Conservation (phyloP, 208 protist genomes). For the Leptomonas seymouri region DNA sequence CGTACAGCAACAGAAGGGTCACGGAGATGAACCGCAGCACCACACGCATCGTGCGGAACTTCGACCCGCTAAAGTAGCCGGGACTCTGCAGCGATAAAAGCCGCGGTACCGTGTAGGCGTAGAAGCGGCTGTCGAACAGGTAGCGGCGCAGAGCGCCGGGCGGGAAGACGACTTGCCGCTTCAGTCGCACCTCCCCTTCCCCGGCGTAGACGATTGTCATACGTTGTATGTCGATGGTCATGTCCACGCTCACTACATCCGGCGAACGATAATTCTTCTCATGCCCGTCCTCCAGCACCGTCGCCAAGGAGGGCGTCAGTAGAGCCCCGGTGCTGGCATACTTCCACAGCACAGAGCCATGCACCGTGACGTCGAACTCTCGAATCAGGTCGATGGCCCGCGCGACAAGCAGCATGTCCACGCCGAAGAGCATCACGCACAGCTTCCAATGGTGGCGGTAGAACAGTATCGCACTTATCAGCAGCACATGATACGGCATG, state of each 20-base stretch:
- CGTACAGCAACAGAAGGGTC: constrained; percentile 52
- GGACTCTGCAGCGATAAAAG: constrained; percentile 74
- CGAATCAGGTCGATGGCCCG: constrained; percentile 73
- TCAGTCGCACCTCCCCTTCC: constrained; percentile 29
- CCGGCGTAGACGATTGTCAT: constrained; percentile 59
- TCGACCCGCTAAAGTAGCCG: constrained; percentile 55
- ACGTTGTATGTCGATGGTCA: constrained; percentile 59
- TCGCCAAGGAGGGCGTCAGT: constrained; percentile 59
- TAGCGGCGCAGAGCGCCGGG: constrained; percentile 52
- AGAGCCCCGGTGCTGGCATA: constrained; percentile 29
- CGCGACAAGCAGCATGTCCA: constrained; percentile 58
- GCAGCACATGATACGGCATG: constrained; percentile 56
- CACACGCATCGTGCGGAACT: constrained; percentile 56
- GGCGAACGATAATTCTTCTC: constrained; percentile 45
- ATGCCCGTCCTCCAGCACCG: constrained; percentile 74
- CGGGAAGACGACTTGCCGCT: constrained; percentile 48
- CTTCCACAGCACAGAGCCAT: constrained; percentile 74
- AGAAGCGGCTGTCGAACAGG: constrained; percentile 54
- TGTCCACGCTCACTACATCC: constrained; percentile 65
- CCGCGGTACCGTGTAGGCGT: constrained; percentile 66
- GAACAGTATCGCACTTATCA: constrained; percentile 62
- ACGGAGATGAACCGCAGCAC: constrained; percentile 59
- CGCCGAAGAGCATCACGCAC: constrained; percentile 49
- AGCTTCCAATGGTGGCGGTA: constrained; percentile 55
- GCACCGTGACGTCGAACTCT: constrained; percentile 71